Conservation (phyloP, 257 asterid genomes). For the Mentha longifolia region DNA sequence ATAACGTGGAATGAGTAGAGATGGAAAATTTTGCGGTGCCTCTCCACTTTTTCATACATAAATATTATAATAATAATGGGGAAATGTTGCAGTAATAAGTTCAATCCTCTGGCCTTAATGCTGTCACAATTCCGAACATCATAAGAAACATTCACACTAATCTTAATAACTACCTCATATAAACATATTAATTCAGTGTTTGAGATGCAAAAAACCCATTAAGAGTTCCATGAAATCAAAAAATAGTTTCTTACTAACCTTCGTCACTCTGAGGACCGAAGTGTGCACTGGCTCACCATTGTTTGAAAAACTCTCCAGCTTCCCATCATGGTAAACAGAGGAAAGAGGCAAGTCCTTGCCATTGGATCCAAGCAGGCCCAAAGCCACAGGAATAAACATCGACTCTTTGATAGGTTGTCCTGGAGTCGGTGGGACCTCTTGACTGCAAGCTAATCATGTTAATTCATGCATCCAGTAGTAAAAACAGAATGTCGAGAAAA, state of each 20-base stretch:
- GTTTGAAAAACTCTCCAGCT: slow-evolving; percentile 48
- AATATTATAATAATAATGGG: not conserved
- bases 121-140: not conserved
- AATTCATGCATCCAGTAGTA: slow-evolving; percentile 20
- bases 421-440: slow-evolving; percentile 90
- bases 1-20: not conserved
- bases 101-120: not conserved
- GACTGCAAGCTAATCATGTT: slow-evolving; percentile 56
- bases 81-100: too few species aligned
- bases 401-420: slow-evolving; percentile 90
- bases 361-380: slow-evolving; percentile 72
- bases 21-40: not conserved
- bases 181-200: not conserved
- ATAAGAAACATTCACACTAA: not conserved
- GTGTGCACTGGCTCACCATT: slow-evolving; percentile 51
- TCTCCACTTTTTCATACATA: not conserved
- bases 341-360: slow-evolving; percentile 82
- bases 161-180: not conserved
- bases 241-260: slow-evolving; percentile 51
- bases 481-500: not conserved
- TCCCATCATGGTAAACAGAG: slow-evolving; percentile 60
- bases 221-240: not conserved
- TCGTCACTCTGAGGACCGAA: slow-evolving; percentile 68
- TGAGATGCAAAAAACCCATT: not conserved
- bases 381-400: slow-evolving; percentile 80